phyloP scores from a whole-genome alignment of 2,329 filamentous ascomycete species.

The Exophiala spinifera region DNA sequence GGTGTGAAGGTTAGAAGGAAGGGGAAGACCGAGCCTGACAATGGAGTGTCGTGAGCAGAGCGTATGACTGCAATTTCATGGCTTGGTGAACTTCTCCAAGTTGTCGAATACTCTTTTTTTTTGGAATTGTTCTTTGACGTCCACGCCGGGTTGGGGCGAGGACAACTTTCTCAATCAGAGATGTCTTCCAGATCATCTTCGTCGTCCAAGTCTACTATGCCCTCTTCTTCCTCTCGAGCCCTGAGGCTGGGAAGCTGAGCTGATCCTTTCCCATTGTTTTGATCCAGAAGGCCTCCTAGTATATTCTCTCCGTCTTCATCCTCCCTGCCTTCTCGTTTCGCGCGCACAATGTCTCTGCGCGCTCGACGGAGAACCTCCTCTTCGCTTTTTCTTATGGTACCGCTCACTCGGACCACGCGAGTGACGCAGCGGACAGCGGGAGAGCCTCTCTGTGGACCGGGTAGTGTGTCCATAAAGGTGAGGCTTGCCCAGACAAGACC shows the following conservation, averaged over 20 bases:
- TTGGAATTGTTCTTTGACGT: too few relatives aligned
- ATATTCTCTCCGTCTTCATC: conserved; percentile 8
- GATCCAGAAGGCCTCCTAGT: neutral
- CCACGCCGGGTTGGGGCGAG: too few relatives aligned
- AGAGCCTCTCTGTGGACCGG: conserved; percentile 32
- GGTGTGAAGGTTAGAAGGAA: conserved; percentile 62
- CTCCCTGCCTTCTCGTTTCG: conserved; percentile 21
- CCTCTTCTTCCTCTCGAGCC: conserved; percentile 4
- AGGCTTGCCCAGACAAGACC: conserved; percentile 87
- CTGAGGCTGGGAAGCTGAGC: neutral
- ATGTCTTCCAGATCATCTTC: conserved; percentile 32
- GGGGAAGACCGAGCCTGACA: conserved; percentile 2
- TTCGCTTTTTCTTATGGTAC: conserved; percentile 88
- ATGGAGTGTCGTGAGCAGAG: conserved; percentile 9
- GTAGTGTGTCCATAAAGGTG: conserved; percentile 72
- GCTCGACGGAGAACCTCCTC: conserved; percentile 82
- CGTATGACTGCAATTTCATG: neutral
- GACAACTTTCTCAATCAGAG: conserved; percentile 4
- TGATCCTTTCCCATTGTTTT: neutral
- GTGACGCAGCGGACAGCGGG: conserved; percentile 63
- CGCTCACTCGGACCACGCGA: conserved; percentile 80
- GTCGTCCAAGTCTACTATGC: conserved; percentile 14
- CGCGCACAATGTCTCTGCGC: conserved; percentile 61
- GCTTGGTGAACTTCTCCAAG: too few relatives aligned
- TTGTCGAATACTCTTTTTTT: too few relatives aligned